phyloP scores from a whole-genome alignment of 176 grass and related monocot species.

The Melocanna baccifera region DNA sequence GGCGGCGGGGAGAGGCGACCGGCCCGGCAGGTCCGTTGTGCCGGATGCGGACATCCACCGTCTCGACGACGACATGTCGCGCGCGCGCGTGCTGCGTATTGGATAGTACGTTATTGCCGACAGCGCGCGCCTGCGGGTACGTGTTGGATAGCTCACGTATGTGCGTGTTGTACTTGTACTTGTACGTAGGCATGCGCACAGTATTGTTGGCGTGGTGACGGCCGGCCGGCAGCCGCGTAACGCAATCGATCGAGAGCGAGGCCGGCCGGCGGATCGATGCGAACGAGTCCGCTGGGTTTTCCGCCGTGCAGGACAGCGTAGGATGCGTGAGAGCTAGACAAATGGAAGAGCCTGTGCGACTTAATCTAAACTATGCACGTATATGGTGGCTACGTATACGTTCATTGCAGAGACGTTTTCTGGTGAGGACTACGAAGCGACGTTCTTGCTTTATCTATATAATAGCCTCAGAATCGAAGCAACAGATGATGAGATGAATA shows the following conservation, averaged over 20 bases:
- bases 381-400: background rate
- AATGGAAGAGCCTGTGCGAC: constrained; percentile 31
- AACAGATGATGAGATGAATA: background rate
- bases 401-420: background rate
- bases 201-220: background rate
- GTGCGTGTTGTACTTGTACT: background rate
- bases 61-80: constrained; percentile 38
- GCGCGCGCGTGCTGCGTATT: background rate
- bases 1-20: background rate
- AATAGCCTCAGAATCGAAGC: background rate
- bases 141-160: background rate
- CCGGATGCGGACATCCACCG: constrained; percentile 36
- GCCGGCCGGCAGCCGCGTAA: constrained; percentile 14
- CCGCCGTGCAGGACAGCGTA: constrained; percentile 21
- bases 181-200: background rate
- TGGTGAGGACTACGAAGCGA: background rate
- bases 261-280: background rate
- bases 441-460: background rate
- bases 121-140: background rate
- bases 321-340: constrained; percentile 24
- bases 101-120: background rate
- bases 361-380: background rate
- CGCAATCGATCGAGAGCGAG: background rate
- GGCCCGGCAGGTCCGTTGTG: constrained; percentile 3
- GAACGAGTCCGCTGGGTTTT: constrained; percentile 19